Evolutionary conservation across 208 protist species (phyloP), one percentile per base, ranked within the genome.

Genomic region (Naegleria lovaniensis): DNA sequence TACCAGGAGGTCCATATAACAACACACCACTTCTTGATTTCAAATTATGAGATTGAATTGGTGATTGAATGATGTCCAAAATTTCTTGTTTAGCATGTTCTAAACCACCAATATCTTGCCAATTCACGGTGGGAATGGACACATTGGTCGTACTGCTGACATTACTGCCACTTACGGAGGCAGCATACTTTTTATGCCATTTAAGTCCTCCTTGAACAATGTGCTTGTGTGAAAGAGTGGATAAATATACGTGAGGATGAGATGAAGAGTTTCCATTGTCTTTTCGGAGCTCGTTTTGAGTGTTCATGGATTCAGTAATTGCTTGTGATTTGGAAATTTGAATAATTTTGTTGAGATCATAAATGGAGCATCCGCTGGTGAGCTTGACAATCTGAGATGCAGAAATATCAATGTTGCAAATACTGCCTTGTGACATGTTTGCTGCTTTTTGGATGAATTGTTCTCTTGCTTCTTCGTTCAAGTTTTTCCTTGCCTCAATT

Each of bases 61-160:
- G 48, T n/a, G 92, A 75, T 38, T 93, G 36, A 79, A 93, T 92
- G 29, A 22, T 90, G 19, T 93, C 90, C 3, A 97, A 93, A 19
- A 96, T 95, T 36, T 97, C 92, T 93, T 97, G 94, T 92, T 96
- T 96, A 5, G 67, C 91, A 38, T 93, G 6, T 15, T 96, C 94
- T 22, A 98, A 94, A 40, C 97, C 97, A 52, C 97, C 97, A 95
- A 98, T 97, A 58, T 98, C 95, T 11, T 97, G 94, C 92, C 92
- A 93, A 33, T 85, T 86, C 0, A 93, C 92, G 25, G 41, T 25
- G 38, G 90, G 83, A 75, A 92, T 92, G 22, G 33, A 33, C 4
- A 85, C 7, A 33, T 79, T 79, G 29, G 67, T 79, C 6, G 67
- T 79, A 36, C 67, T 79, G 36, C 29, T 33, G 9, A 9, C 67